Percentiles rank a stretch among this genome's conserved stretches.
These are phyloP conservation scores for Sugiyamaella novakii DNA, from an alignment of 1,139 yeast genomes.

Conservation along the genomic window DNA sequence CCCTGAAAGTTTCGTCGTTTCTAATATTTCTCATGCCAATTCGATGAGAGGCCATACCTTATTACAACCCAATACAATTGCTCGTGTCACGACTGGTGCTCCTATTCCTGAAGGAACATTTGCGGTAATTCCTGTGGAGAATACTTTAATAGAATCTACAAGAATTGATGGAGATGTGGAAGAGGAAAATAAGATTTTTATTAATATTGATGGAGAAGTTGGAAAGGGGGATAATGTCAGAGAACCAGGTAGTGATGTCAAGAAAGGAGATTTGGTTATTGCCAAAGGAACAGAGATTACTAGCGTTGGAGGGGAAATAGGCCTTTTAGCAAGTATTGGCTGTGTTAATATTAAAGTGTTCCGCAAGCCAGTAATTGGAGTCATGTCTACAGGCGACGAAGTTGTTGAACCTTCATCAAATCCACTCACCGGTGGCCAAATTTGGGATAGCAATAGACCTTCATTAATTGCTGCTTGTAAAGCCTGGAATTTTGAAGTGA, in stretches of 20 bases:
- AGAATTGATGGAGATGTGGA: conserved; percentile 38
- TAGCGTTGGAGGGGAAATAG: conserved; percentile 51
- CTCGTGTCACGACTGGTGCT: conserved; percentile 56
- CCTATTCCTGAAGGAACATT: conserved; percentile 54
- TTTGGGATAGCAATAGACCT: conserved; percentile 54
- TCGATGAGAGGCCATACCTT: conserved; percentile 24
- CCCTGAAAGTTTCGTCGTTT: conserved; percentile 48
- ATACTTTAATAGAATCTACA: conserved; percentile 43
- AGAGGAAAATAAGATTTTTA: conserved; percentile 46
- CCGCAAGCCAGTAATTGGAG: conserved; percentile 48
- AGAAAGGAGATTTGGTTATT: conserved; percentile 43
- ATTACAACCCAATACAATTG: conserved; percentile 36
- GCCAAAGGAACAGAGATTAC: conserved; percentile 44
- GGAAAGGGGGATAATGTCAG: conserved; percentile 49
- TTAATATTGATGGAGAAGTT: conserved; percentile 41
- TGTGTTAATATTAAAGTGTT: conserved; percentile 42
- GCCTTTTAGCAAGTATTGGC: conserved; percentile 51
- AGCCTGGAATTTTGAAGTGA: conserved; percentile 41
- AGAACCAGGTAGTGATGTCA: conserved; percentile 50
- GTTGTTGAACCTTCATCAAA: conserved; percentile 41
- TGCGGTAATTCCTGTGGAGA: conserved; percentile 57
- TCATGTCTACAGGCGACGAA: conserved; percentile 55
- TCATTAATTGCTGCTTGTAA: conserved; percentile 44
- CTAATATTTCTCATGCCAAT: conserved; percentile 48
- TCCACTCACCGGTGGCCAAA: conserved; percentile 43